These are phyloP conservation scores for Ceratocystis colombiana DNA, from an alignment of 2,329 filamentous ascomycete species.

Conservation along the genomic window DNA sequence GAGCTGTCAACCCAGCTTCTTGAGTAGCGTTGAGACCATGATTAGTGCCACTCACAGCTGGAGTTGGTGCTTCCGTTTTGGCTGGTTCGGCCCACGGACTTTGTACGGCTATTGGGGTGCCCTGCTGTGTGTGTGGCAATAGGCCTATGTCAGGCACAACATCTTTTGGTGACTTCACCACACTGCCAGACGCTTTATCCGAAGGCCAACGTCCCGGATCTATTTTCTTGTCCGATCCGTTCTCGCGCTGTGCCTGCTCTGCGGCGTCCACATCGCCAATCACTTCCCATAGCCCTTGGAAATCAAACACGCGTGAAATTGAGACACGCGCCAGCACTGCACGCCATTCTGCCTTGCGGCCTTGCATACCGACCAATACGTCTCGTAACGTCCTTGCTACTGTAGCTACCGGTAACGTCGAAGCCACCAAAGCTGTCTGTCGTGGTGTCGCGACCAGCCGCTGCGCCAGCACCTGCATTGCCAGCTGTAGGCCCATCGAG, in stretches of 20 bases:
- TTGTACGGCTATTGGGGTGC: neutral
- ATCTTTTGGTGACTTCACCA: neutral
- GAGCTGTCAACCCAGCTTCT: neutral
- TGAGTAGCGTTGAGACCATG: neutral
- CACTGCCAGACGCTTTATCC: neutral
- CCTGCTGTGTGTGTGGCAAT: neutral
- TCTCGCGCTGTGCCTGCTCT: neutral
- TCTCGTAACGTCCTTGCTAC: slow-evolving; percentile 38
- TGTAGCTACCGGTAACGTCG: slow-evolving; percentile 37
- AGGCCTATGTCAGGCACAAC: neutral
- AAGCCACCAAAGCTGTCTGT: slow-evolving; percentile 38
- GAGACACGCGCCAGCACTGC: slow-evolving; percentile 41
- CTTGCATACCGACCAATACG: slow-evolving; percentile 24
- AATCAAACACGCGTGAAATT: slow-evolving; percentile 48
- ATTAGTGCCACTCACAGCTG: neutral
- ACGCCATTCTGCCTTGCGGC: slow-evolving; percentile 28
- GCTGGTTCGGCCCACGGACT: neutral
- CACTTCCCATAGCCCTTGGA: slow-evolving; percentile 49
- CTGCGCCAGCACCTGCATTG: slow-evolving; percentile 3
- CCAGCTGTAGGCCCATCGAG: slow-evolving; percentile 36
- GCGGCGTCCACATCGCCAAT: slow-evolving; percentile 36
- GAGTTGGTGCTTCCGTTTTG: too few species aligned
- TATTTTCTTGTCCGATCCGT: neutral
- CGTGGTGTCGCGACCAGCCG: neutral
- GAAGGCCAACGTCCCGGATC: neutral